A percentile compares a stretch with the other conserved stretches of the same genome.
phyloP scores from a whole-genome alignment of 2,329 filamentous ascomycete species.

The Colletotrichum echinochloae region DNA sequence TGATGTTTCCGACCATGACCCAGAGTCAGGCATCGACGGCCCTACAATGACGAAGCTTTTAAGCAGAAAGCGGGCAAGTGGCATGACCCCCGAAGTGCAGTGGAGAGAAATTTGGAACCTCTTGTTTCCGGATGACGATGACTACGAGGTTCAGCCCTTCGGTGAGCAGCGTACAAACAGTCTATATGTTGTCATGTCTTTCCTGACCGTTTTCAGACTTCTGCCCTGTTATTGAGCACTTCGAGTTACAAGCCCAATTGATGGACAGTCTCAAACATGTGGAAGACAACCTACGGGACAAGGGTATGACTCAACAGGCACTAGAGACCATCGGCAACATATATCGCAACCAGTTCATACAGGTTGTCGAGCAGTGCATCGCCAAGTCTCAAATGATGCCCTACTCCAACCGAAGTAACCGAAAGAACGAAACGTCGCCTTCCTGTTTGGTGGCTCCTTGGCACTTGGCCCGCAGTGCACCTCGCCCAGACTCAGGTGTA shows the following conservation, averaged over 20 bases:
- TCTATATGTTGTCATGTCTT: no score
- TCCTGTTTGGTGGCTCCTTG: conserved; percentile 33
- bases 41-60: conserved; percentile 55
- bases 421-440: conserved; percentile 49
- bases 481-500: conserved; percentile 54
- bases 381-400: conserved; percentile 51
- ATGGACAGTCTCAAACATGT: conserved; percentile 50
- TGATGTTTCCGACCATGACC: conserved; percentile 55
- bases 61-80: conserved; percentile 54
- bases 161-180: conserved; percentile 43
- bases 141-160: conserved; percentile 47
- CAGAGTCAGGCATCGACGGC: conserved; percentile 55
- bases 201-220: conserved; percentile 48
- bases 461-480: conserved; percentile 45
- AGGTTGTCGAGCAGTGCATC: conserved; percentile 54
- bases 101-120: conserved; percentile 58
- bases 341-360: conserved; percentile 56
- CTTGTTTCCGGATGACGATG: conserved; percentile 56
- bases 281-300: conserved; percentile 50
- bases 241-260: conserved; percentile 52
- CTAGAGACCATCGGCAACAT: conserved; percentile 54
- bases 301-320: conserved; percentile 53
- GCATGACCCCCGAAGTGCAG: conserved; percentile 53
- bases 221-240: conserved; percentile 56
- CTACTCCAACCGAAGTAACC: conserved; percentile 57